A percentile compares a stretch with the other conserved stretches of the same genome.
These are phyloP conservation scores for Linum lewisii DNA, from an alignment of 345 rosid species.

Conservation along the genomic window DNA sequence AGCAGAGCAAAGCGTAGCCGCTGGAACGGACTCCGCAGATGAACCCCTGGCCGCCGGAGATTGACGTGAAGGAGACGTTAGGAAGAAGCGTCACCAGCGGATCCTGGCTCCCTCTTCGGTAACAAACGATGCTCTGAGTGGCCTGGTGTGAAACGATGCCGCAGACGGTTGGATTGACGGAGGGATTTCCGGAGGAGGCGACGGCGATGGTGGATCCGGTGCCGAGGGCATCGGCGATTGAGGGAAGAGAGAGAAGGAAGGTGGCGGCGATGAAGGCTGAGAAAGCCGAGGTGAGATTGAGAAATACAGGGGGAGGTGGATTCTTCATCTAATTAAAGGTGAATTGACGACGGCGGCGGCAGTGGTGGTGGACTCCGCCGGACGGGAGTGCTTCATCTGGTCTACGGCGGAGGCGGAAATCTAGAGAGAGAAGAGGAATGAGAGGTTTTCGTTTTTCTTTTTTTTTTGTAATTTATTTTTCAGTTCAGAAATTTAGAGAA, in stretches of 20 bases:
- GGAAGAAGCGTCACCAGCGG: slow-evolving; percentile 25
- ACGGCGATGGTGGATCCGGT: slow-evolving; percentile 67
- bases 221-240: slow-evolving; percentile 36
- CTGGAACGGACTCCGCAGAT: slow-evolving; percentile 67
- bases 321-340: slow-evolving; percentile 41
- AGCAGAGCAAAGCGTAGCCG: slow-evolving; percentile 53
- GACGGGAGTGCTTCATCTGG: slow-evolving; percentile 40
- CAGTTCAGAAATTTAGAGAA: neutral
- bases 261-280: slow-evolving; percentile 6
- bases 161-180: slow-evolving; percentile 57
- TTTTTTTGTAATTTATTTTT: too few relatives aligned
- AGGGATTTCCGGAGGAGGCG: slow-evolving; percentile 39
- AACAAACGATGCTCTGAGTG: slow-evolving; percentile 38
- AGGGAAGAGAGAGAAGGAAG: slow-evolving; percentile 10
- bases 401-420: neutral
- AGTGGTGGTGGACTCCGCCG: slow-evolving; percentile 9
- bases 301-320: neutral
- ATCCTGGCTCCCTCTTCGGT: slow-evolving; percentile 4
- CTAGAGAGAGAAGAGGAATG: neutral
- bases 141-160: slow-evolving; percentile 39
- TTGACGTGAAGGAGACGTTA: slow-evolving; percentile 43
- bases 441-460: too few relatives aligned
- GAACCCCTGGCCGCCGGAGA: slow-evolving; percentile 51
- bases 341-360: slow-evolving; percentile 19
- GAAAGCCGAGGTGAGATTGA: slow-evolving; percentile 11